Evolutionary conservation across 192 early-diverging fungal species (phyloP), one percentile per base, ranked within the genome.

Genomic region (Backusella mclennaniae): DNA sequence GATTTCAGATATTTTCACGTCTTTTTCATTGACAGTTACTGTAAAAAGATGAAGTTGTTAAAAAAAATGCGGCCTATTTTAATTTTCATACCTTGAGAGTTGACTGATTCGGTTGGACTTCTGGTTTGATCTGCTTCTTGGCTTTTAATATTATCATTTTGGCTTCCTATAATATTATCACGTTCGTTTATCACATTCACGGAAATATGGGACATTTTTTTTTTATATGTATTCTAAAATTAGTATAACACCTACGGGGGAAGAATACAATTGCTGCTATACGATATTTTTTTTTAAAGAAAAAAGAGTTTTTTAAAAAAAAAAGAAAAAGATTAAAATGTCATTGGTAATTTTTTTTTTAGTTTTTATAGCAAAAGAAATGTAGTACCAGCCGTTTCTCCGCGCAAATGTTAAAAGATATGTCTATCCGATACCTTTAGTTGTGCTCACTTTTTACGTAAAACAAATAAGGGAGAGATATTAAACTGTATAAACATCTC

Each of bases 121-220:
- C 0, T 23, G 21, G 56, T 1, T 63, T 63, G 56, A 29, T 29
- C 12, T 63, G 56, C 56, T 29, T 26, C 56, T 63, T 63, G 56
- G 21, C 2, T 21, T 56, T 29, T 12, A 29, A 2, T 29, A 29
- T 21, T 26, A 59, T 63, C 26, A 29, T 63, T 63, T 4, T 63
- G 56, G 56, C 56, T 63, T 29, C 56, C 56, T 63, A 63, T 63
- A 63, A 29, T 63, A 63, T 63, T 63, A 63, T 63, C 56, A 63
- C 56, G 56, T 59, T 59, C 56, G 56, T 59, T 59, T 59, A 59
- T 59, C 56, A 59, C 56, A 59, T 59, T 59, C 56, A 59, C 56
- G 12, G 56, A 59, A 29, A 59, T 23, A 59, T 59, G 56, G 56
- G 56, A 59, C 56, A 59, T 59, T 4, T 59, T 21, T 52, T 53